A percentile compares a stretch with the other conserved stretches of the same genome.
phyloP scores from a whole-genome alignment of 2,329 filamentous ascomycete species.

The Aspergillus cejpii region DNA sequence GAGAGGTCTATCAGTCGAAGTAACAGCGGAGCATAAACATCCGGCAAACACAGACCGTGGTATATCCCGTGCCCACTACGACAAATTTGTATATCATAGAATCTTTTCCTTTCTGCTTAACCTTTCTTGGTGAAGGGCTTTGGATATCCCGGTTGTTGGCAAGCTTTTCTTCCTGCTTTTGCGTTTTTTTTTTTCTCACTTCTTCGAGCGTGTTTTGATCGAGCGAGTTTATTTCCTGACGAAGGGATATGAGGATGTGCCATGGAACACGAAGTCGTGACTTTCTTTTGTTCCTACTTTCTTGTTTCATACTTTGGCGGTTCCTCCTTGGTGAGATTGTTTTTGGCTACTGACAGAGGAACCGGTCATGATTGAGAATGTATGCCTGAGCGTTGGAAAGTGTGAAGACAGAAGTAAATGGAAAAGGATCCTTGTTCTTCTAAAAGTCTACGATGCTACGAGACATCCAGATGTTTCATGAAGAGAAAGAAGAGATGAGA shows the following conservation, averaged over 20 bases:
- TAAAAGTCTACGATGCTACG: not conserved
- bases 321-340: not conserved
- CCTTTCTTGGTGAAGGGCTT: not conserved
- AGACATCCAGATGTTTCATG: not conserved
- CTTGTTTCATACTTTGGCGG: not conserved
- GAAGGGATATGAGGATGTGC: slow-evolving; percentile 3
- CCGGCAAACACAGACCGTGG: not conserved
- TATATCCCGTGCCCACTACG: not conserved
- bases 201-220: slow-evolving; percentile 5
- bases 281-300: not conserved
- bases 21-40: slow-evolving; percentile 11
- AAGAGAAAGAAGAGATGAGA: too few species aligned
- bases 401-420: not conserved
- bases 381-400: not conserved
- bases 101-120: slow-evolving; percentile 5
- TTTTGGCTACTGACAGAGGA: not conserved
- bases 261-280: slow-evolving; percentile 9
- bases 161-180: not conserved
- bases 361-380: not conserved
- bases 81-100: not conserved
- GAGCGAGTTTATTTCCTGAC: slow-evolving; percentile 1
- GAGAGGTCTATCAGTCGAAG: slow-evolving; percentile 24
- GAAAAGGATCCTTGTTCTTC: not conserved
- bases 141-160: not conserved
- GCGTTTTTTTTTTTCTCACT: not conserved